Evolutionary conservation across 177 flowering plant genomes (phyloP).

Genomic region (Telopea speciosissima): DNA sequence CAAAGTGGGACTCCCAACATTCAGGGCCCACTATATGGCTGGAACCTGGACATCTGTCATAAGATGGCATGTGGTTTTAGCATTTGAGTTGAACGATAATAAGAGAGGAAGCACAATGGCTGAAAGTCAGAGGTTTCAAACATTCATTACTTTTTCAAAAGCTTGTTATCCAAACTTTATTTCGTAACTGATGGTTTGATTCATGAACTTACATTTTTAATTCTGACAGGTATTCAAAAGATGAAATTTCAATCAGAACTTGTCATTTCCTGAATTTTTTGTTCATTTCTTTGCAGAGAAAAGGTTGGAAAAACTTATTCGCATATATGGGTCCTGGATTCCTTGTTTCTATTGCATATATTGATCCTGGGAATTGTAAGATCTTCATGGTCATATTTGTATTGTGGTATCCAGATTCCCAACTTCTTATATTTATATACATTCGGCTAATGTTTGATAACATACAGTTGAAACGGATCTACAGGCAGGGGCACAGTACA

Average conservation of each 20-base stretch:
- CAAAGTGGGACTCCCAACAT: too few relatives aligned
- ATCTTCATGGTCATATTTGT: neutral
- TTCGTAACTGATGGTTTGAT: too few relatives aligned
- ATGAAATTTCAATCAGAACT: neutral
- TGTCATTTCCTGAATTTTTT: constrained; percentile 6
- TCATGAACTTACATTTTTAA: too few relatives aligned
- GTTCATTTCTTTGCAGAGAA: constrained; percentile 39
- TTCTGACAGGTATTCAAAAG: too few relatives aligned
- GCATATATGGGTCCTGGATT: constrained; percentile 92
- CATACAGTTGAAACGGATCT: constrained; percentile 86
- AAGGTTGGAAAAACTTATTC: constrained; percentile 85
- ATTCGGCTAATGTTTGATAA: constrained; percentile 9
- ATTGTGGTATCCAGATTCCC: neutral
- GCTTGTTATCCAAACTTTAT: too few relatives aligned
- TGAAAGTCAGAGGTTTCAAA: too few relatives aligned
- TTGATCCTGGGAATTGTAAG: constrained; percentile 97
- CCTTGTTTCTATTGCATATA: constrained; percentile 92
- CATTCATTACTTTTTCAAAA: too few relatives aligned
- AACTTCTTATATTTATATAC: constrained; percentile 2
- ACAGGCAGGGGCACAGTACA: constrained; percentile 82
- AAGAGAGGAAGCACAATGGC: too few relatives aligned
- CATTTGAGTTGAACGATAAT: too few relatives aligned
- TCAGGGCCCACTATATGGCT: too few relatives aligned
- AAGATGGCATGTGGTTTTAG: too few relatives aligned
- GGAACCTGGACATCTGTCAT: too few relatives aligned